A percentile compares a stretch with the other conserved stretches of the same genome.
Evolutionary conservation across 768 basidiomycete genomes (phyloP).

Genomic region (Trametes cinnabarina): DNA sequence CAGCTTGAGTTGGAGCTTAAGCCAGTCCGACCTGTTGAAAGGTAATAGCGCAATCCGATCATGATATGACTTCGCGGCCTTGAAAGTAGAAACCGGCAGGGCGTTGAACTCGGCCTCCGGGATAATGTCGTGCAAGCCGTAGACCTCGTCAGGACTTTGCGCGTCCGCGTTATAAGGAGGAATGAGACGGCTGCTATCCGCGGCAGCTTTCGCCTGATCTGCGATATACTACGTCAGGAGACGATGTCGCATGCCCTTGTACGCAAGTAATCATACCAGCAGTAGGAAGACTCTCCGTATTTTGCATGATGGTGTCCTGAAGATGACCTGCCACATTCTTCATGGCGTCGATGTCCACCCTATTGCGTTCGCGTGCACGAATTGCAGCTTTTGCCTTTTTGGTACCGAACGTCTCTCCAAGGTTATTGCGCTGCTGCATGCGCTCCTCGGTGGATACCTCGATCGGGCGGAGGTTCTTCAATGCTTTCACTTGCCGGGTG

Average conservation of each 20-base stretch:
- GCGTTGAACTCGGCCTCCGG: slow-evolving; percentile 79
- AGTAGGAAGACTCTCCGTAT: slow-evolving; percentile 65
- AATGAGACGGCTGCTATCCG: slow-evolving; percentile 67
- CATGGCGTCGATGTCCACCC: slow-evolving; percentile 87
- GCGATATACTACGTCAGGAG: slow-evolving; percentile 5
- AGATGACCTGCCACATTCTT: slow-evolving; percentile 77
- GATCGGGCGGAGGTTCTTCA: slow-evolving; percentile 61
- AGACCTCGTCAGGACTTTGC: slow-evolving; percentile 66
- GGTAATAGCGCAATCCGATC: slow-evolving; percentile 60
- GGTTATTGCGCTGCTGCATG: slow-evolving; percentile 63
- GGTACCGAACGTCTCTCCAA: slow-evolving; percentile 93
- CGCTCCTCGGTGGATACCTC: slow-evolving; percentile 53
- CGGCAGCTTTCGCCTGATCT: slow-evolving; percentile 68
- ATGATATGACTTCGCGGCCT: slow-evolving; percentile 45
- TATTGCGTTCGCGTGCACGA: slow-evolving; percentile 82
- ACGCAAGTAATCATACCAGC: slow-evolving; percentile 45
- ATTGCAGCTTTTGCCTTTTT: slow-evolving; percentile 90
- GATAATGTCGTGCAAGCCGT: slow-evolving; percentile 72
- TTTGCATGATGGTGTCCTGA: slow-evolving; percentile 78
- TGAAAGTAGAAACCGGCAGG: slow-evolving; percentile 55
- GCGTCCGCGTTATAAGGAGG: slow-evolving; percentile 73
- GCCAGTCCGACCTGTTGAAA: slow-evolving; percentile 62
- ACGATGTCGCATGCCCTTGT: not conserved
- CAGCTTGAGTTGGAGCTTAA: slow-evolving; percentile 60
- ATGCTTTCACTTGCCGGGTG: slow-evolving; percentile 76